phyloP scores from a whole-genome alignment of 345 rosid genomes.

The Cardiospermum halicacabum region DNA sequence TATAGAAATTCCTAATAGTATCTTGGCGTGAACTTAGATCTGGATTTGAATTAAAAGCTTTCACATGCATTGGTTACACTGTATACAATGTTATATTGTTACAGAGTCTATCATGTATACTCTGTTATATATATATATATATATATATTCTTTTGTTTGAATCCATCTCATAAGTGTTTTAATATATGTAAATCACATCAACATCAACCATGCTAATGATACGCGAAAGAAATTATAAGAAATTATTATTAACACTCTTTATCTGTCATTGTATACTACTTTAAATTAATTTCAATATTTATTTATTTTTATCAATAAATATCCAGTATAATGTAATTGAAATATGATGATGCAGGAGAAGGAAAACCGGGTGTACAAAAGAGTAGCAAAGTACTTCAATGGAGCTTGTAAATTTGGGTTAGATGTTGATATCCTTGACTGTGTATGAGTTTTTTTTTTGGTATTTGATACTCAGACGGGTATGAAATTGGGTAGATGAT shows the following conservation, averaged over 20 bases:
- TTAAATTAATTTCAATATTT: slow-evolving; percentile 4
- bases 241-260: slow-evolving; percentile 53
- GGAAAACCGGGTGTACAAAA: slow-evolving; percentile 9
- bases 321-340: background rate
- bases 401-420: slow-evolving; percentile 47
- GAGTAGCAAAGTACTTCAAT: slow-evolving; percentile 19
- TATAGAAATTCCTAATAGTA: too few species aligned
- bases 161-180: too few species aligned
- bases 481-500: slow-evolving; percentile 36
- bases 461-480: background rate
- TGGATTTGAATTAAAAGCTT: too few species aligned
- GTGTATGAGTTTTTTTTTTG: background rate
- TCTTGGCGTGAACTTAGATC: too few species aligned
- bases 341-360: slow-evolving; percentile 15
- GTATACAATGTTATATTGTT: too few species aligned
- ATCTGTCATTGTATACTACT: slow-evolving; percentile 37
- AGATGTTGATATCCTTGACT: background rate
- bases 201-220: too few species aligned
- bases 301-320: too few species aligned
- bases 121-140: too few species aligned
- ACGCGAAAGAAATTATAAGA: slow-evolving; percentile 57
- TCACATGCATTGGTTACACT: too few species aligned
- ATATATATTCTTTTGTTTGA: too few species aligned
- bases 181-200: too few species aligned
- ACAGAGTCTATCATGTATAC: too few species aligned